A percentile compares a stretch with the other conserved stretches of the same genome.
Evolutionary conservation across 163 green algal species (phyloP).

Genomic region (Coccomyxa subellipsoidea): DNA sequence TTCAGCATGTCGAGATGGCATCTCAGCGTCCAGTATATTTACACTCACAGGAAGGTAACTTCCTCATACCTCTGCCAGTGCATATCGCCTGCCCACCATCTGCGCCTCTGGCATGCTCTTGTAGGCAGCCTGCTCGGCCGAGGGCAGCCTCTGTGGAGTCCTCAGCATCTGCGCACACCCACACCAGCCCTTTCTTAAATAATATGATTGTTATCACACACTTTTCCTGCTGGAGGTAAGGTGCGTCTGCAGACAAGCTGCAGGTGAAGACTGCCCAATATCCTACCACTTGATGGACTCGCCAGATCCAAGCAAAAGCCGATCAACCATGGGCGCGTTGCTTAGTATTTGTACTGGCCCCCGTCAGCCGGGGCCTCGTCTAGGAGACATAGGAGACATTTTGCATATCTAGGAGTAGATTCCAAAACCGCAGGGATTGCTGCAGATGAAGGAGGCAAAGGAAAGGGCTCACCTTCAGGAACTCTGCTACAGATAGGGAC

Average conservation of each 20-base stretch:
- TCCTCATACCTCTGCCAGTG: background rate
- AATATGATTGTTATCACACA: background rate
- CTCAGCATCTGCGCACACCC: constrained; percentile 9
- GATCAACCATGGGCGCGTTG: too few species aligned
- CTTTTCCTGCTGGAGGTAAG: too few species aligned
- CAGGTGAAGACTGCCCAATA: too few species aligned
- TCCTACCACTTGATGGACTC: too few species aligned
- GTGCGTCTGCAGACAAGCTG: too few species aligned
- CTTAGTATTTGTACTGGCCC: too few species aligned
- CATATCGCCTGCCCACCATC: constrained; percentile 4
- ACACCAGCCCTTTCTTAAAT: background rate
- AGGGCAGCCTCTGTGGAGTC: background rate
- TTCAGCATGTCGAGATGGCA: background rate
- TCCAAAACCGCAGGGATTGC: background rate
- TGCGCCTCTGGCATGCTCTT: background rate
- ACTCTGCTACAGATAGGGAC: background rate
- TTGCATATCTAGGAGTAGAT: background rate
- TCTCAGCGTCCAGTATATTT: background rate
- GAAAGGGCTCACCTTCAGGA: background rate
- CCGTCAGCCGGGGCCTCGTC: background rate
- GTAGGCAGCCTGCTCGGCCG: constrained; percentile 1
- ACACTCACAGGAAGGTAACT: background rate
- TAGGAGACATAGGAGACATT: background rate
- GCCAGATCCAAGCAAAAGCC: too few species aligned
- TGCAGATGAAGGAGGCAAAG: background rate